Conservation (phyloP, 2,329 filamentous ascomycete genomes). For the Phialophora verrucosa region DNA sequence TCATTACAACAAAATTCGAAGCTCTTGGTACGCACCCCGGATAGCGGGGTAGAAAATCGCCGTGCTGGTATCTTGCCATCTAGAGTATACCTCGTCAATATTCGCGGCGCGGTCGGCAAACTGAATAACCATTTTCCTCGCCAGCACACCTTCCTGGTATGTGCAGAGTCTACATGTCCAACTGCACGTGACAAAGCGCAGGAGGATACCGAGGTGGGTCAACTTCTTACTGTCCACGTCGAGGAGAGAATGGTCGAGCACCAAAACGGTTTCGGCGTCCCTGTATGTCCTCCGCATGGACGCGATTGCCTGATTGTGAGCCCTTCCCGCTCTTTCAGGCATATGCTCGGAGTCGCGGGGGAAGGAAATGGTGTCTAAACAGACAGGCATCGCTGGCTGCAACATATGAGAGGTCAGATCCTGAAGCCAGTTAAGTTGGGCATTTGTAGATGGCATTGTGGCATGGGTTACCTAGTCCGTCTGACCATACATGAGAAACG, state of each 20-base stretch:
- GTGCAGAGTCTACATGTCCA: slow-evolving; percentile 17
- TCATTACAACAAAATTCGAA: slow-evolving; percentile 12
- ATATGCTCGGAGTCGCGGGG: slow-evolving; percentile 10
- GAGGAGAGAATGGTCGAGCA: slow-evolving; percentile 13
- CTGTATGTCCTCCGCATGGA: slow-evolving; percentile 11
- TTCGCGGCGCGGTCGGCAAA: slow-evolving; percentile 5
- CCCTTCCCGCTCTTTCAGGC: slow-evolving; percentile 6
- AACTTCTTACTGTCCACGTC: not conserved
- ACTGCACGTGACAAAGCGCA: slow-evolving; percentile 2
- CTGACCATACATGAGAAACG: slow-evolving; percentile 19
- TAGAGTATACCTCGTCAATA: slow-evolving; percentile 12
- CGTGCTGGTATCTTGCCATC: slow-evolving; percentile 8
- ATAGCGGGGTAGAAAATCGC: slow-evolving; percentile 5
- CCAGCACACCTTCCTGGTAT: slow-evolving; percentile 13
- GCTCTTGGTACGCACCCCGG: slow-evolving; percentile 9
- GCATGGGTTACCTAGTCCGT: slow-evolving; percentile 14
- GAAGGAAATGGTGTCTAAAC: slow-evolving; percentile 7
- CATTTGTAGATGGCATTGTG: slow-evolving; percentile 12
- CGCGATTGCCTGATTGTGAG: slow-evolving; percentile 6
- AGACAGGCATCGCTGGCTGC: not conserved
- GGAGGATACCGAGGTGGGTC: not conserved
- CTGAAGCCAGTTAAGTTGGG: slow-evolving; percentile 12
- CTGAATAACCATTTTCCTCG: slow-evolving; percentile 8
- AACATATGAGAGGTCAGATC: not conserved
- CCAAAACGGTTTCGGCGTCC: slow-evolving; percentile 5